Evolutionary conservation across 441 rosid species (phyloP).

Genomic region (Arabidopsis hybrid): DNA sequence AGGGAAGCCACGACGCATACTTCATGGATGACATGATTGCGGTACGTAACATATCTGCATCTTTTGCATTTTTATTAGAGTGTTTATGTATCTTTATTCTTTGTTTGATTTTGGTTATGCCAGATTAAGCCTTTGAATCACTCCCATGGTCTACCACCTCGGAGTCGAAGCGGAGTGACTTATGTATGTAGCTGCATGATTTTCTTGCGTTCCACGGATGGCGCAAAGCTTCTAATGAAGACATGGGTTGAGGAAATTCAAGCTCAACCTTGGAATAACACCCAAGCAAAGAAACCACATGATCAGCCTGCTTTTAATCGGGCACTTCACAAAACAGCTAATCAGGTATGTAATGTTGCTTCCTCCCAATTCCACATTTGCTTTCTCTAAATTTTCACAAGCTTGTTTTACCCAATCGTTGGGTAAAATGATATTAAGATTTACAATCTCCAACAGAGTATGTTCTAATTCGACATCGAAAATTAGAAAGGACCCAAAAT

Average conservation of each 20-base stretch:
- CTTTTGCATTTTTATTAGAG: neutral
- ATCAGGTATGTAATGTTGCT: constrained; percentile 53
- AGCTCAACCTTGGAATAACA: constrained; percentile 63
- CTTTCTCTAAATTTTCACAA: neutral
- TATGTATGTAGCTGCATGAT: constrained; percentile 94
- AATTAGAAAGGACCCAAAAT: too few relatives aligned
- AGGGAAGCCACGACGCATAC: constrained; percentile 87
- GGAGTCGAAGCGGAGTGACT: constrained; percentile 78
- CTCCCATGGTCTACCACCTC: constrained; percentile 68
- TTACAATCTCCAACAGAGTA: neutral
- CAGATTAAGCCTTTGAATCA: constrained; percentile 46
- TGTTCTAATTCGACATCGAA: too few relatives aligned
- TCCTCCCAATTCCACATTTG: neutral
- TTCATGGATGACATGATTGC: constrained; percentile 86
- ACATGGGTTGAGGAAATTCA: constrained; percentile 87
- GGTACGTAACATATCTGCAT: constrained; percentile 48
- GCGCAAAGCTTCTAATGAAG: constrained; percentile 83
- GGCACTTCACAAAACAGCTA: constrained; percentile 77
- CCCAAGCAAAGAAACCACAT: constrained; percentile 59
- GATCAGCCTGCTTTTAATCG: constrained; percentile 96
- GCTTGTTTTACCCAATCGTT: too few relatives aligned
- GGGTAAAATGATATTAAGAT: too few relatives aligned
- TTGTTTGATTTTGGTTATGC: constrained; percentile 7
- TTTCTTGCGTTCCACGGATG: constrained; percentile 70
- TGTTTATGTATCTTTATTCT: neutral